These are phyloP conservation scores for Krasilnikovozyma curviuscula DNA, from an alignment of 768 basidiomycete species.

Conservation along the genomic window DNA sequence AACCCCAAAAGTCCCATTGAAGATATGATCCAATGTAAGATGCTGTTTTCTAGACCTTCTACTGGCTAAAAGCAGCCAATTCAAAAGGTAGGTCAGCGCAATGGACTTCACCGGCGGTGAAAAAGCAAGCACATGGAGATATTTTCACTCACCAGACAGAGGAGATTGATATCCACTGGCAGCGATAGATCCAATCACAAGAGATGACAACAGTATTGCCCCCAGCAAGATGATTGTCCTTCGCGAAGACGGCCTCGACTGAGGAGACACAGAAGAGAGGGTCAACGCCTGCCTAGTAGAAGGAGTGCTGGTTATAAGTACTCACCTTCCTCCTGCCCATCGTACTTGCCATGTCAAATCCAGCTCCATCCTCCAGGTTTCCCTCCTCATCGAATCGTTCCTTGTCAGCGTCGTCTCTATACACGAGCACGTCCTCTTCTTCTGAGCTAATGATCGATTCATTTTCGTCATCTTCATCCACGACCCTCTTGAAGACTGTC, in stretches of 20 bases:
- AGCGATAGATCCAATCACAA: not conserved
- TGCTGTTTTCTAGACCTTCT: conserved; percentile 35
- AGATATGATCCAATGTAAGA: conserved; percentile 73
- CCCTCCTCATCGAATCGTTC: not conserved
- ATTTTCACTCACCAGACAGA: not conserved
- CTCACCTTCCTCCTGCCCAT: not conserved
- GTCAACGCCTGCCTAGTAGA: no score
- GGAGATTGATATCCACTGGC: not conserved
- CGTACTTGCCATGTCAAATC: not conserved
- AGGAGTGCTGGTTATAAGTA: not conserved
- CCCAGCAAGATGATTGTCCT: no score
- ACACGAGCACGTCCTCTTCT: no score
- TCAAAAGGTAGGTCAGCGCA: conserved; percentile 45
- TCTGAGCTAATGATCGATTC: no score
- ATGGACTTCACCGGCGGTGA: conserved; percentile 40
- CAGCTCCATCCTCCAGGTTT: not conserved
- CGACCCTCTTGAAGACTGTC: no score
- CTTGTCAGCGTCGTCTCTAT: not conserved
- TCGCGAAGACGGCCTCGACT: no score
- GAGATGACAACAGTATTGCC: no score
- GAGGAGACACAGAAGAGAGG: no score
- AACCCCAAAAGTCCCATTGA: conserved; percentile 67
- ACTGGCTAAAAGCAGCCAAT: conserved; percentile 34
- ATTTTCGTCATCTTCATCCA: no score
- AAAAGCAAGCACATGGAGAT: conserved; percentile 17